phyloP scores from a whole-genome alignment of 441 rosid species.

The Aleurites moluccanus region DNA sequence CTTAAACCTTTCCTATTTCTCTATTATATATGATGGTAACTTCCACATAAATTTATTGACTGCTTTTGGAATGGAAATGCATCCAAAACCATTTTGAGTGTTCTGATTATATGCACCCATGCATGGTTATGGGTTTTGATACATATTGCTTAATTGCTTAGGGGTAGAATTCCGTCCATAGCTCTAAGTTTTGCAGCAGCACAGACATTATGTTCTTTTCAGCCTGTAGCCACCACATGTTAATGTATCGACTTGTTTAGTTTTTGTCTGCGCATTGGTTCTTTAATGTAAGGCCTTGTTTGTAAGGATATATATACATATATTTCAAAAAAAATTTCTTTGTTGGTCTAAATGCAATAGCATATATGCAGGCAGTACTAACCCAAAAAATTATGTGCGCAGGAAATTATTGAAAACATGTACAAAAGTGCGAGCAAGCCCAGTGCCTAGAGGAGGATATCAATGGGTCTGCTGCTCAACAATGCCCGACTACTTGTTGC shows the following conservation, averaged over 20 bases:
- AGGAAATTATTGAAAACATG: slow-evolving; percentile 66
- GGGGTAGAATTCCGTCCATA: neutral
- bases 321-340: too few species aligned
- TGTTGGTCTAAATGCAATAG: neutral
- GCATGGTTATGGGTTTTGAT: neutral
- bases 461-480: neutral
- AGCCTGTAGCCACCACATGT: neutral
- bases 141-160: too few species aligned
- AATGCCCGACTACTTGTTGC: neutral
- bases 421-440: slow-evolving; percentile 62
- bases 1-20: neutral
- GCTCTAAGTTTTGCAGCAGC: neutral
- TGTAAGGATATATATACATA: neutral
- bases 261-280: neutral
- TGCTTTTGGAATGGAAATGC: neutral
- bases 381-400: slow-evolving; percentile 18
- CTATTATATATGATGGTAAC: neutral
- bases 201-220: neutral
- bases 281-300: neutral
- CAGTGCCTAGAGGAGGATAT: slow-evolving; percentile 20
- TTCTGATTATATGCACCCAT: neutral
- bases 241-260: too few species aligned
- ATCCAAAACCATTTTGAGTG: neutral
- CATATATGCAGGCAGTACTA: neutral
- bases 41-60: neutral